Evolutionary conservation across 2,329 filamentous ascomycete species (phyloP).

Genomic region (Penicillium sp.): DNA sequence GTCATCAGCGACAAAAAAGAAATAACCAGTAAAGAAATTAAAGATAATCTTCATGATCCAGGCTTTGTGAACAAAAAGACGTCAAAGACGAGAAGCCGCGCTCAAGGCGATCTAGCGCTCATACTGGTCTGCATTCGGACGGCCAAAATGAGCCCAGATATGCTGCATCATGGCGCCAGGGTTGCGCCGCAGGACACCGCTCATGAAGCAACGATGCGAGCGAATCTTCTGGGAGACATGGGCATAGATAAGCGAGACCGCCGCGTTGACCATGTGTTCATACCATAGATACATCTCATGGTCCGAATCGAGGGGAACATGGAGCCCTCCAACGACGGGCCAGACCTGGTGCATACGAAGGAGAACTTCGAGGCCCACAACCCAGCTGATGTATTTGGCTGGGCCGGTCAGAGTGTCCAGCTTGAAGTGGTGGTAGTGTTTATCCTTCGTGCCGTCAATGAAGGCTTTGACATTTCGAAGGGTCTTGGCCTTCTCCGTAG

Average conservation of each 20-base stretch:
- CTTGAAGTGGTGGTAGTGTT: conserved; percentile 10
- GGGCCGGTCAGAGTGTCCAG: conserved; percentile 4
- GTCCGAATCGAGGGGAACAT: neutral
- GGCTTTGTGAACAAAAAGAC: no score
- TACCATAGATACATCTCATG: conserved; percentile 17
- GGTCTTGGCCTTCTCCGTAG: neutral
- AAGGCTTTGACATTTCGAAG: conserved; percentile 12
- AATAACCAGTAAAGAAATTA: neutral
- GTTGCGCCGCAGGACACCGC: neutral
- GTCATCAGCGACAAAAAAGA: neutral
- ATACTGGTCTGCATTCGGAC: neutral
- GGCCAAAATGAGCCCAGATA: conserved; percentile 10
- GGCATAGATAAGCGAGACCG: conserved; percentile 7
- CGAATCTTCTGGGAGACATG: conserved; percentile 10
- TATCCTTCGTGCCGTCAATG: conserved; percentile 1
- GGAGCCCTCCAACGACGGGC: neutral
- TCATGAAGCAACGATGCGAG: conserved; percentile 3
- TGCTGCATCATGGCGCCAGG: conserved; percentile 1
- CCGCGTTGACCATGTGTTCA: conserved; percentile 10
- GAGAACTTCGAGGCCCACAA: conserved; percentile 2
- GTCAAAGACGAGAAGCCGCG: neutral
- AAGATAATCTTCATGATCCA: no score
- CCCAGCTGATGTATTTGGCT: conserved; percentile 8
- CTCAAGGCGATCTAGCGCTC: neutral
- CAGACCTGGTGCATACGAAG: conserved; percentile 19